A percentile compares a stretch with the other conserved stretches of the same genome.
Conservation (phyloP, 148 eudicot species). For the Agrostemma githago region DNA sequence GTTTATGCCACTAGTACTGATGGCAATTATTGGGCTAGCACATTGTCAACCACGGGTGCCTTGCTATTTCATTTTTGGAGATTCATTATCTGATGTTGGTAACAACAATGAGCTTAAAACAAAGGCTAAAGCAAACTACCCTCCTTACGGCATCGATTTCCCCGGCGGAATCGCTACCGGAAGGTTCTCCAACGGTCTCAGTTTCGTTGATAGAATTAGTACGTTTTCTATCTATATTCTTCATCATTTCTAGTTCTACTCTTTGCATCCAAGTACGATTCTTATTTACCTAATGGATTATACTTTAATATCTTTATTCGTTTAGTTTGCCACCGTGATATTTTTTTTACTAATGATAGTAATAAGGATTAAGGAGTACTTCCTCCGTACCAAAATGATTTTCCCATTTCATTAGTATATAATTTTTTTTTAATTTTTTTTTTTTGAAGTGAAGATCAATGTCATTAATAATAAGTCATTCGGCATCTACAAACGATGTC, state of each 20-base stretch:
- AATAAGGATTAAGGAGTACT: too few species aligned
- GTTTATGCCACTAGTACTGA: not conserved
- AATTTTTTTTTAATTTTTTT: too few species aligned
- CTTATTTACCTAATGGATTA: not conserved
- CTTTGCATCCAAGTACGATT: not conserved
- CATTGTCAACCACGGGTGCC: constrained; percentile 35
- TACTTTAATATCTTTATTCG: not conserved
- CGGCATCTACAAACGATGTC: too few species aligned
- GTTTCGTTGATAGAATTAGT: constrained; percentile 46
- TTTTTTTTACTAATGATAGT: too few species aligned
- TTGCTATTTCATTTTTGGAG: constrained; percentile 52
- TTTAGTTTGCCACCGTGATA: too few species aligned
- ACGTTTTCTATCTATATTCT: not conserved
- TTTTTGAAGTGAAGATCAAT: too few species aligned
- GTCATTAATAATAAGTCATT: too few species aligned
- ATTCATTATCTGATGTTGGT: constrained; percentile 52
- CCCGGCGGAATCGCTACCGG: constrained; percentile 39
- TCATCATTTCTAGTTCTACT: not conserved
- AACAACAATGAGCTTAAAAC: constrained; percentile 42
- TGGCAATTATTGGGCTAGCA: not conserved
- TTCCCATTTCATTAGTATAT: too few species aligned
- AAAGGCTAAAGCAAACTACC: constrained; percentile 42
- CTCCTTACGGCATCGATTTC: constrained; percentile 54
- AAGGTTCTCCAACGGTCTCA: constrained; percentile 49
- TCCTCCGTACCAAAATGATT: too few species aligned